Percentiles rank a stretch among this genome's conserved stretches.
Conservation (phyloP, 352 stramenopile species). For the Bremia lactucae region DNA sequence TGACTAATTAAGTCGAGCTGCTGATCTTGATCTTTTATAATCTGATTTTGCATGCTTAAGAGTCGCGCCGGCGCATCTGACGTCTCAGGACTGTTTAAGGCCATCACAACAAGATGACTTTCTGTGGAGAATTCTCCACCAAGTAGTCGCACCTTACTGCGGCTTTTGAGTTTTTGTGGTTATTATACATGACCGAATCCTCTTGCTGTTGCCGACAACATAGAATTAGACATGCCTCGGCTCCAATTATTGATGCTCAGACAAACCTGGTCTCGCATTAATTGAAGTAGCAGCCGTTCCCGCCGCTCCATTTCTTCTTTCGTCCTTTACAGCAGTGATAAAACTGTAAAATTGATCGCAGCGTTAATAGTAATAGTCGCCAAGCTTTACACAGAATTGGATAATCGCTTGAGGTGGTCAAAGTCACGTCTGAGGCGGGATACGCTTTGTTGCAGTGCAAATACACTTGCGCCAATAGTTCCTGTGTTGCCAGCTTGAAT, state of each 20-base stretch:
- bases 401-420: conserved; percentile 56
- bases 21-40: conserved; percentile 87
- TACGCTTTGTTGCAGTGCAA: conserved; percentile 77
- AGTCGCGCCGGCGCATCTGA: conserved; percentile 32
- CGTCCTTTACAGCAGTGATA: conserved; percentile 24
- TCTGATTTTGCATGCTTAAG: conserved; percentile 82
- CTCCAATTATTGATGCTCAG: background rate
- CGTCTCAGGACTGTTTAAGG: conserved; percentile 14
- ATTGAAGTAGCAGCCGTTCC: conserved; percentile 47
- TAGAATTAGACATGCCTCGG: background rate
- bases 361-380: background rate
- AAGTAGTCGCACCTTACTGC: conserved; percentile 18
- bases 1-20: conserved; percentile 75
- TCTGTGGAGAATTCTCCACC: background rate
- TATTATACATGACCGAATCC: conserved; percentile 74
- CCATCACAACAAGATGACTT: conserved; percentile 3
- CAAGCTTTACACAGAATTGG: conserved; percentile 35
- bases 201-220: conserved; percentile 39
- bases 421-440: conserved; percentile 73
- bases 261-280: conserved; percentile 48
- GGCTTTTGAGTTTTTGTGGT: conserved; percentile 24
- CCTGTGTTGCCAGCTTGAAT: conserved; percentile 52
- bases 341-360: background rate
- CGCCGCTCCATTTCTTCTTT: conserved; percentile 61
- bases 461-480: conserved; percentile 67